Percentiles rank a stretch among this genome's conserved stretches.
Conservation (phyloP, 176 grass and related monocot genomes). For the Ensete ventricosum region DNA sequence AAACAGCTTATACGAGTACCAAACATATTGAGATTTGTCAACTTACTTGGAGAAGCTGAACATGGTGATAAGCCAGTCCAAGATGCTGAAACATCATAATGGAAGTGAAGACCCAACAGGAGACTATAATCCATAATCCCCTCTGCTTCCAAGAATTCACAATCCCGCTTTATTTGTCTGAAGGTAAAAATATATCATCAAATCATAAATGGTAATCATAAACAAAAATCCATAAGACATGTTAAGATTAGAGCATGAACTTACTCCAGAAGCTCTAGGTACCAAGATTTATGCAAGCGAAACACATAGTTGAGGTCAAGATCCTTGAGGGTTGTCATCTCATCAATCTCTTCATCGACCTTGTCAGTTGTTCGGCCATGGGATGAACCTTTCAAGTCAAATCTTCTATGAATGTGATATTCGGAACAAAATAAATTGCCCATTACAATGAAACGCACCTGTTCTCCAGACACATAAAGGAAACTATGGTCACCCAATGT, state of each 20-base stretch:
- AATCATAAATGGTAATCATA: neutral
- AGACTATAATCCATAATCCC: constrained; percentile 98
- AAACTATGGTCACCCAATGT: neutral
- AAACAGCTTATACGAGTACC: neutral
- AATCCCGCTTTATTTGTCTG: constrained; percentile 79
- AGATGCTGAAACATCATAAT: constrained; percentile 29
- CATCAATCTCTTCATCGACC: constrained; percentile 89
- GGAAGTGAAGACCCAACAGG: constrained; percentile 84
- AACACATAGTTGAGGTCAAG: constrained; percentile 95
- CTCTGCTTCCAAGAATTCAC: constrained; percentile 75
- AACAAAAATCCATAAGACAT: neutral
- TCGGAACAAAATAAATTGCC: constrained; percentile 96
- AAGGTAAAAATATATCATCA: constrained; percentile 6
- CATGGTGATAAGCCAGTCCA: constrained; percentile 2
- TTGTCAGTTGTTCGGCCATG: constrained; percentile 85
- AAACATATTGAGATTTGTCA: neutral
- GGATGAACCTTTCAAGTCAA: constrained; percentile 96
- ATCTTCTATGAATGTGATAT: constrained; percentile 79
- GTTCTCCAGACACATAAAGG: constrained; percentile 4
- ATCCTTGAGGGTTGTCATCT: constrained; percentile 92
- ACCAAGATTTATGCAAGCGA: constrained; percentile 68
- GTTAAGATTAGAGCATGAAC: constrained; percentile 18
- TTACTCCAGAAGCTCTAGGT: constrained; percentile 74
- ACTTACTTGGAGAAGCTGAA: constrained; percentile 47
- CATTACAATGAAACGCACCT: constrained; percentile 95